Percentiles rank a stretch among this genome's conserved stretches.
Evolutionary conservation across 2,329 filamentous ascomycete species (phyloP).

Genomic region (Colletotrichum incanum): DNA sequence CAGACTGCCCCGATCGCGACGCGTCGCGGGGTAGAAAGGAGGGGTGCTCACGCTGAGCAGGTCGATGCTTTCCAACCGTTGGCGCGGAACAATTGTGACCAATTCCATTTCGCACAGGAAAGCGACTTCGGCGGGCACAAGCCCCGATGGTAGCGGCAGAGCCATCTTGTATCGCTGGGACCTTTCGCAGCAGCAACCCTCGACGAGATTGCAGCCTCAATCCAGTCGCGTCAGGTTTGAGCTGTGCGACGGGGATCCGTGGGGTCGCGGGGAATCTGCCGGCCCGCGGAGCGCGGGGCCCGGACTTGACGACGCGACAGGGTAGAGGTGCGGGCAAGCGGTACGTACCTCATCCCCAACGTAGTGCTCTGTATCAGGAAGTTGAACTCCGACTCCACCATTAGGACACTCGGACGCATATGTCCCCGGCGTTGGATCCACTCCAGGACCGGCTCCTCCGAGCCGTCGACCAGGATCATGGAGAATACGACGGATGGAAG

Average conservation of each 20-base stretch:
- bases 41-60: slow-evolving; percentile 82
- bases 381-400: not conserved
- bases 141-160: slow-evolving; percentile 65
- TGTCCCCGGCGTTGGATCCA: no score
- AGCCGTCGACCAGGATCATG: no score
- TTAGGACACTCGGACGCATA: no score
- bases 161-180: slow-evolving; percentile 58
- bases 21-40: slow-evolving; percentile 25
- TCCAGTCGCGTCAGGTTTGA: slow-evolving; percentile 14
- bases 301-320: not conserved
- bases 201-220: slow-evolving; percentile 2
- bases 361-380: not conserved
- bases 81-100: slow-evolving; percentile 92
- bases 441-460: no score
- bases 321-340: not conserved
- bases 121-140: slow-evolving; percentile 89
- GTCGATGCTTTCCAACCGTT: slow-evolving; percentile 87
- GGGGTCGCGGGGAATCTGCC: slow-evolving; percentile 34
- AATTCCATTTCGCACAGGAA: slow-evolving; percentile 99
- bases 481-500: no score
- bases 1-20: slow-evolving; percentile 2
- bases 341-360: not conserved
- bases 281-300: slow-evolving; percentile 8
- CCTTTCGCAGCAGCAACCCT: slow-evolving; percentile 8
- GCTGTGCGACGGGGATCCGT: slow-evolving; percentile 11